Conservation (phyloP, 805 yeast species). For the Isabelozyma pseudorhagii region DNA sequence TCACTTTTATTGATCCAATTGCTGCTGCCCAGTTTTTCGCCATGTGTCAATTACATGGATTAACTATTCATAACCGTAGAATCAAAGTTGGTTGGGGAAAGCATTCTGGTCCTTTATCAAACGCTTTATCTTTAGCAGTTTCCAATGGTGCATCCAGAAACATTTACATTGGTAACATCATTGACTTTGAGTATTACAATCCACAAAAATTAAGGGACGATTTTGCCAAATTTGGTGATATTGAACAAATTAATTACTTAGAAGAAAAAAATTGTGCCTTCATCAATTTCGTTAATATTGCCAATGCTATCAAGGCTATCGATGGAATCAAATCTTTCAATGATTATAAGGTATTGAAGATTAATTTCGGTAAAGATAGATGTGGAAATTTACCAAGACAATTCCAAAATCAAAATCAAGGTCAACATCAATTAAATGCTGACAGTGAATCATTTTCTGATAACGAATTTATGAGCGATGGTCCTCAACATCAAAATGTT, state of each 20-base stretch:
- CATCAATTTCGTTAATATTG: conserved; percentile 86
- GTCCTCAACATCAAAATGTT: conserved; percentile 5
- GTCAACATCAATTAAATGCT: conserved; percentile 3
- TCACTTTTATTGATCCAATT: conserved; percentile 92
- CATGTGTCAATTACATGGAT: conserved; percentile 85
- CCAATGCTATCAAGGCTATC: conserved; percentile 87
- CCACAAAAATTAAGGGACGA: conserved; percentile 64
- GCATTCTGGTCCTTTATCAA: conserved; percentile 88
- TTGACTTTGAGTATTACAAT: conserved; percentile 46
- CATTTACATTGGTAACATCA: conserved; percentile 77
- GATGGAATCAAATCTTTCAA: conserved; percentile 81
- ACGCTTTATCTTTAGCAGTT: conserved; percentile 84
- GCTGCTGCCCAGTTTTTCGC: conserved; percentile 98
- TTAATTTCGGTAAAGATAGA: conserved; percentile 91
- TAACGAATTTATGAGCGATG: conserved; percentile 19
- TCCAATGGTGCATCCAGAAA: conserved; percentile 93
- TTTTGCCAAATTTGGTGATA: conserved; percentile 84
- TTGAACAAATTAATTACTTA: conserved; percentile 89
- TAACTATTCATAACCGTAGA: conserved; percentile 79
- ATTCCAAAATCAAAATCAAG: conserved; percentile 35
- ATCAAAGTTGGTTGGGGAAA: conserved; percentile 98
- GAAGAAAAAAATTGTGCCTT: conserved; percentile 86
- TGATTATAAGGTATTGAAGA: conserved; percentile 63
- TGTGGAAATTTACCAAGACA: conserved; percentile 94
- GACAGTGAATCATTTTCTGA: conserved; percentile 19